phyloP scores from a whole-genome alignment of 1,284 basidiomycete genomes.

The Vanrija pseudolonga region DNA sequence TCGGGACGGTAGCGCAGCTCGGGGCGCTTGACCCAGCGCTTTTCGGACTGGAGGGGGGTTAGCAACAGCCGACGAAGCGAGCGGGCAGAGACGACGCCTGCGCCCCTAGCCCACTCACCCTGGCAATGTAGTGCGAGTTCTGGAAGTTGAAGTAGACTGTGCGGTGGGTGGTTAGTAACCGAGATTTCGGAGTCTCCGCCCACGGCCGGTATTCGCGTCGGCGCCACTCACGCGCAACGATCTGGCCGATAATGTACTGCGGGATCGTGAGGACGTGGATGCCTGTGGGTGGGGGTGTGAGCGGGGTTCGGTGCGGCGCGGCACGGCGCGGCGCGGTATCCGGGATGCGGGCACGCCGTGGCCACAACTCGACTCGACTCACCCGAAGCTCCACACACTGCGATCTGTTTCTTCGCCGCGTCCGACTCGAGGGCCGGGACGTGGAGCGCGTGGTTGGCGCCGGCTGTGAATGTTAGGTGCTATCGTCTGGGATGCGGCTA shows the following conservation, averaged over 20 bases:
- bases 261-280: slow-evolving; percentile 44
- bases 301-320: neutral
- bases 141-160: slow-evolving; percentile 34
- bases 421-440: slow-evolving; percentile 22
- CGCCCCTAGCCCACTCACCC: slow-evolving; percentile 22
- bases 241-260: slow-evolving; percentile 39
- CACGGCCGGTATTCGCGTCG: too few relatives aligned
- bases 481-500: too few relatives aligned
- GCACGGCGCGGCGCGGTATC: too few relatives aligned
- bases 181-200: neutral
- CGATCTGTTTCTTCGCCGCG: slow-evolving; percentile 28
- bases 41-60: slow-evolving; percentile 3
- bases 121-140: slow-evolving; percentile 23
- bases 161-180: neutral
- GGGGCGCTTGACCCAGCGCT: slow-evolving; percentile 17
- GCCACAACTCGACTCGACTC: slow-evolving; percentile 1
- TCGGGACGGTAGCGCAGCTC: slow-evolving; percentile 13
- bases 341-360: too few relatives aligned
- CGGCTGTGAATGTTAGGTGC: slow-evolving; percentile 22
- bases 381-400: slow-evolving; percentile 34
- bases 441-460: slow-evolving; percentile 33
- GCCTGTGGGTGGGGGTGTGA: slow-evolving; percentile 18
- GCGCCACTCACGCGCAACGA: slow-evolving; percentile 27
- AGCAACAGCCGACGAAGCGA: neutral
- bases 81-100: too few relatives aligned